These are phyloP conservation scores for Diaporthe sp. DNA, from an alignment of 2,329 filamentous ascomycete species.

Conservation along the genomic window DNA sequence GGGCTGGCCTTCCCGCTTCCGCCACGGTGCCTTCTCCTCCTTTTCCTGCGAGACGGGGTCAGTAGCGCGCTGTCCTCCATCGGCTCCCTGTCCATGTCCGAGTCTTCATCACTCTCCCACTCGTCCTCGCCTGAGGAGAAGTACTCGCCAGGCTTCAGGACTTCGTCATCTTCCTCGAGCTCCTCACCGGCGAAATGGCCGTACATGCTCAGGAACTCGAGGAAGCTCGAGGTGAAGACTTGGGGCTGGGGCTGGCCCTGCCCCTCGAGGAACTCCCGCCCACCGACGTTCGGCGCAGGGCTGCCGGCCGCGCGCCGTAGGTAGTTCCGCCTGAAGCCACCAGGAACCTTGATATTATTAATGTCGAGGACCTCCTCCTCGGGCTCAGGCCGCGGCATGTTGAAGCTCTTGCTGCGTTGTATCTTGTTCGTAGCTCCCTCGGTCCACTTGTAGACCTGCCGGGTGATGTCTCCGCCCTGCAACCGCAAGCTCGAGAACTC, in stretches of 20 bases:
- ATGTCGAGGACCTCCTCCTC: constrained; percentile 88
- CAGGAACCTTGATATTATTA: constrained; percentile 90
- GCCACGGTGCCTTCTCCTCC: constrained; percentile 81
- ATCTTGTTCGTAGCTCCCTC: constrained; percentile 83
- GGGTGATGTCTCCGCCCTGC: constrained; percentile 94
- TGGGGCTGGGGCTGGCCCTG: constrained; percentile 63
- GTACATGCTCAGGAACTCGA: constrained; percentile 95
- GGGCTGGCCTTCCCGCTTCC: constrained; percentile 82
- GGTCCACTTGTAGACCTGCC: constrained; percentile 96
- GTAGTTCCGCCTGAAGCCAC: constrained; percentile 93
- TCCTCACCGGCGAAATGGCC: constrained; percentile 98
- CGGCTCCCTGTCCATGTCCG: constrained; percentile 79
- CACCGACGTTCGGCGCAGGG: constrained; percentile 58
- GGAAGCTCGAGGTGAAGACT: constrained; percentile 90
- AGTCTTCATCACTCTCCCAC: constrained; percentile 65
- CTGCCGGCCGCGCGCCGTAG: constrained; percentile 81
- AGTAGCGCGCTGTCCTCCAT: constrained; percentile 90
- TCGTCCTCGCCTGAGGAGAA: constrained; percentile 84
- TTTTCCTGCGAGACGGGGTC: constrained; percentile 78
- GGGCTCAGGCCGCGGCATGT: constrained; percentile 79
- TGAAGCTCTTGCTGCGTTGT: constrained; percentile 90
- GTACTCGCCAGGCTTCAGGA: constrained; percentile 87
- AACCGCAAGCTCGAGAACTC: constrained; percentile 94
- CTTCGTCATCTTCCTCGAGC: constrained; percentile 96
- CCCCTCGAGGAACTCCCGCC: constrained; percentile 53